phyloP scores from a whole-genome alignment of 176 grass and related monocot species.

The Bonia amplexicaulis region DNA sequence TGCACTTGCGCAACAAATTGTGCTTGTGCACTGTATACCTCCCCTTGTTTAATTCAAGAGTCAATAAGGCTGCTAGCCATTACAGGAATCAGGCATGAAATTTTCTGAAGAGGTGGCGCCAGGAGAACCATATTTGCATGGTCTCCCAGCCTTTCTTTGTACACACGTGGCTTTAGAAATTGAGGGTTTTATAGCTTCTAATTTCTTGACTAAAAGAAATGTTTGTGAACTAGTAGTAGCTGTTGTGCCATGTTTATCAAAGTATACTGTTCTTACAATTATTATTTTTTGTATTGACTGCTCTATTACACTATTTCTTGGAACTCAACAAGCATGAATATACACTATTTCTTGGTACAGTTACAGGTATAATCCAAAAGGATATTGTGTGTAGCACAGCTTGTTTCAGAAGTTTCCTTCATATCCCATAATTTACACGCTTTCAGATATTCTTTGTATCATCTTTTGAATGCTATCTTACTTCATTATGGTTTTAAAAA shows the following conservation, averaged over 20 bases:
- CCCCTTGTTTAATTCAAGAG: not conserved
- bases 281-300: not conserved
- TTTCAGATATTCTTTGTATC: not conserved
- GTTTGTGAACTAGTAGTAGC: not conserved
- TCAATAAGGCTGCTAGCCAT: not conserved
- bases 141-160: no score
- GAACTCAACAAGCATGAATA: not conserved
- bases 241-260: no score
- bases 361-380: constrained; percentile 10
- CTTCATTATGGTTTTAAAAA: constrained; percentile 7
- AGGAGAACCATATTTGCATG: no score
- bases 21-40: no score
- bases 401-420: constrained; percentile 17
- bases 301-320: not conserved
- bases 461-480: constrained; percentile 28
- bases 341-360: not conserved
- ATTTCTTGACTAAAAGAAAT: not conserved
- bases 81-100: not conserved
- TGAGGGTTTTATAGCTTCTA: no score
- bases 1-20: no score
- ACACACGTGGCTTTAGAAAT: no score
- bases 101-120: no score
- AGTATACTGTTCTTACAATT: not conserved
- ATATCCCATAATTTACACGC: not conserved
- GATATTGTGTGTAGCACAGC: not conserved